Base-by-base conservation (phyloP, 495 filamentous ascomycete species). In the Parmelia sp. region DNA sequence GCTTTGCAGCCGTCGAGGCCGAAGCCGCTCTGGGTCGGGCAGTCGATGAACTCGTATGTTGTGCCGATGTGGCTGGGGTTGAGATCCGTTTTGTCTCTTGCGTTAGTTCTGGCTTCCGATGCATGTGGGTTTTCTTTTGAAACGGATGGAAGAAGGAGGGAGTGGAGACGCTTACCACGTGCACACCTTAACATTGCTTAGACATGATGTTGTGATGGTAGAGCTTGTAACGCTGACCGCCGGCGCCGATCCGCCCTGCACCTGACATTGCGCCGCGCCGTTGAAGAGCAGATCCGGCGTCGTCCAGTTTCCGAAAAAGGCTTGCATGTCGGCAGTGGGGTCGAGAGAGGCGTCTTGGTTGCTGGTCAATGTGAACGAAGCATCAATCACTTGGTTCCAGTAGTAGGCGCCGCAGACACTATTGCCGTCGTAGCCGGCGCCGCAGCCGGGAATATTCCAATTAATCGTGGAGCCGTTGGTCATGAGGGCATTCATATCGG, bases 231-330 rank as follows among this genome's bases (percentile, higher is more conserved):
- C 36, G 8, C 44, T 53, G 31, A 64, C 57, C 4, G n/a, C 40
- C 7, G 62, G 55, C 1, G 21, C 35, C 19, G 40, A 37, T 19
- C 62, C 62, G 29, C 62, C 62, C 31, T 64, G 47, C 3, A 5
- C 55, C 44, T 64, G 37, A 12, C 62, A 64, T n/a, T 64, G 62
- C 6, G 53, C 53, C 1, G 62, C 62, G 29, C 62, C 57, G 5
- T 60, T 55, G 33, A 58, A 60, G 4, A 65, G 31, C n/a, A 49
- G 33, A 60, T 60, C 57, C 5, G 56, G 56, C 11, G 42, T 60
- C 27, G 63, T 53, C 56, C 56, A 60, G 11, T 51, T 60, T 2
- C 49, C 47, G 31, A 60, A 58, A 9, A 65, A 45, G 0, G 39
- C 15, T 6, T 39, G 7, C 39, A 58, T 2, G 27, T 40, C 57